Base-by-base conservation (phyloP, 306 rosid species). In the Sicyos baderoa region DNA sequence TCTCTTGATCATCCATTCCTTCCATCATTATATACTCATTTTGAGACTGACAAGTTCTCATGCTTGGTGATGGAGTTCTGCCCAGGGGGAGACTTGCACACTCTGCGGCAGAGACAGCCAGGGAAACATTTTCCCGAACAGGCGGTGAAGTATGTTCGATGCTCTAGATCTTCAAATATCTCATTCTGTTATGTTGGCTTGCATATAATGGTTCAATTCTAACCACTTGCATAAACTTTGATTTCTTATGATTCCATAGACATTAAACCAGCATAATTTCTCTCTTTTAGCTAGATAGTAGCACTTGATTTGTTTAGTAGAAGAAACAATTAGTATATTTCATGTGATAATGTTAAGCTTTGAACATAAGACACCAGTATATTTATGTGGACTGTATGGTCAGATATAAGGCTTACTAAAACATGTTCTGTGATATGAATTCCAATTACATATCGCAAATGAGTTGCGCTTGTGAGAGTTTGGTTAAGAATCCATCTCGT, bases 51-150 rank as follows among this genome's bases (percentile, higher is more conserved):
- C 76, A 93, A 93, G 73, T 93, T 93, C 81, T 89, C 98, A 9
- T 93, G 98, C 89, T 82, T 93, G 87, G 96, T 93, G 51, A 93
- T 93, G 96, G 98, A 93, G 80, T 93, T 88, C 82, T 93, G 98
- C 83, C 98, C 98, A 2, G 98, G 98, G 52, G 98, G 98, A 62
- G 98, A 93, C 78, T 87, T 93, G 76, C 98, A 93, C 82, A 89
- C 94, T 18, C 91, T 89, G 29, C 72, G 98, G 84, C 98, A 93
- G 87, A 93, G 87, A 85, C 98, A 93, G 79, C 91, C 91, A 27
- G 97, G 97, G 81, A 93, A 93, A 84, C 85, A 93, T 85, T 93
- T 93, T 76, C 82, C 95, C 54, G 98, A 93, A 84, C 98, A 93
- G 84, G 98, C 98, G 29, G 98, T 93, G 65, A 93, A 93, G 98